A percentile compares a stretch with the other conserved stretches of the same genome.
phyloP scores from a whole-genome alignment of 768 basidiomycete species.

The Boletus reticuloceps region DNA sequence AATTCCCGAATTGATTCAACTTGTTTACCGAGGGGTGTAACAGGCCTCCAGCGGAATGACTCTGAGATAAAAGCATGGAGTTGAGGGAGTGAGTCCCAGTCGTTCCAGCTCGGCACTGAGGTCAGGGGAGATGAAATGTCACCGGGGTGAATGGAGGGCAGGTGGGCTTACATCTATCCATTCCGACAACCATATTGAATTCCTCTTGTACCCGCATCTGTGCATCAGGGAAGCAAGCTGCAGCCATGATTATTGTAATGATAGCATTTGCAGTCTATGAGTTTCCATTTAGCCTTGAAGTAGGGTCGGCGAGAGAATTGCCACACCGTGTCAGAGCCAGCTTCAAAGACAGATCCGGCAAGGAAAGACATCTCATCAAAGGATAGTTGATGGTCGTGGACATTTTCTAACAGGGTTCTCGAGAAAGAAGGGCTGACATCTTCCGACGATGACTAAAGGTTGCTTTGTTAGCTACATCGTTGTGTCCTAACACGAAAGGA shows the following conservation, averaged over 20 bases:
- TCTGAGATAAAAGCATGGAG: constrained; percentile 39
- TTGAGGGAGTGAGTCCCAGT: constrained; percentile 32
- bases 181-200: constrained; percentile 49
- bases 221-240: constrained; percentile 51
- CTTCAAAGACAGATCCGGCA: constrained; percentile 58
- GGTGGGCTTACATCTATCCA: constrained; percentile 24
- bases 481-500: not conserved
- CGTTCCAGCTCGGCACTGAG: constrained; percentile 37
- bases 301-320: not conserved
- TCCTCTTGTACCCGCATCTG: constrained; percentile 51
- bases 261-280: constrained; percentile 2
- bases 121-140: not conserved
- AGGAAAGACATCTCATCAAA: constrained; percentile 56
- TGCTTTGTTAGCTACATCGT: not conserved
- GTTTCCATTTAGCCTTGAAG: not conserved
- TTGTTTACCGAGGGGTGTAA: constrained; percentile 24
- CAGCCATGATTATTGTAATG: constrained; percentile 49
- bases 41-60: constrained; percentile 37
- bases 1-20: too few relatives aligned
- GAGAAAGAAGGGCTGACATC: constrained; percentile 40
- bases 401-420: constrained; percentile 51
- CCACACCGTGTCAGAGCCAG: constrained; percentile 53
- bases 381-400: constrained; percentile 45
- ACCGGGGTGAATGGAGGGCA: not conserved
- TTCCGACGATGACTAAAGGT: constrained; percentile 6